Base-by-base conservation (phyloP, 495 filamentous ascomycete genomes). In the Xylaria flabelliformis region DNA sequence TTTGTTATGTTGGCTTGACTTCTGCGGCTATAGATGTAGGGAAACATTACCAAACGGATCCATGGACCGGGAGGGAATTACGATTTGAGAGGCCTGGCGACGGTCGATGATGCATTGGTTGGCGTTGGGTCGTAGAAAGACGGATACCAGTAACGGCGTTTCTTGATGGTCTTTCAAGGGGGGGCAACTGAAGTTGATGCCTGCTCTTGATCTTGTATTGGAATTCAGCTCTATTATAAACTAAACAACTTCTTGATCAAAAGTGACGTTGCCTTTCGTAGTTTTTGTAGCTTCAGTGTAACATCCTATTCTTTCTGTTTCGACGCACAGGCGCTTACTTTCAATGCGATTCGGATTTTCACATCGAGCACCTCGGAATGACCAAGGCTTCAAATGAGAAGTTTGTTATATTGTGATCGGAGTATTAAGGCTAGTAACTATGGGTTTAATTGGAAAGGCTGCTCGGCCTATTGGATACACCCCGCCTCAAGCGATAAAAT, bases 121-220 rank as follows among this genome's bases (percentile, higher is more conserved):
- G 69, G 69, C 69, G 69, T 71, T 71, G 59, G 69, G 69, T 34
- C 56, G 67, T 62, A 50, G 36, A 53, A 71, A 44, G 59, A 71
- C 15, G 39, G 69, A 42, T 71, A 64, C 48, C 69, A 71, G 59
- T 36, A 64, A 71, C 59, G 69, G 69, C 69, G 69, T 71, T 71
- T 29, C 32, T 71, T 34, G 36, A 64, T 41, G 34, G n/a, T 71
- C n/a, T 71, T 64, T 64, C 0, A 12, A 39, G 59, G 39, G 0
- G 9, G 46, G 59, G 34, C n/a, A 3, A 36, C 48, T 15, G 48
- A 71, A n/a, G 34, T 29, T 3, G 6, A 29, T n/a, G 29, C 24
- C 29, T 64, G 8, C 41, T 39, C 39, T 39, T 39, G 13, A 21
- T 44, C 42, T 44, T 58, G 39, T 17, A 41, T 42, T 41, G 19